Conservation (phyloP, 1,139 yeast species). For the Pichia sp. region DNA sequence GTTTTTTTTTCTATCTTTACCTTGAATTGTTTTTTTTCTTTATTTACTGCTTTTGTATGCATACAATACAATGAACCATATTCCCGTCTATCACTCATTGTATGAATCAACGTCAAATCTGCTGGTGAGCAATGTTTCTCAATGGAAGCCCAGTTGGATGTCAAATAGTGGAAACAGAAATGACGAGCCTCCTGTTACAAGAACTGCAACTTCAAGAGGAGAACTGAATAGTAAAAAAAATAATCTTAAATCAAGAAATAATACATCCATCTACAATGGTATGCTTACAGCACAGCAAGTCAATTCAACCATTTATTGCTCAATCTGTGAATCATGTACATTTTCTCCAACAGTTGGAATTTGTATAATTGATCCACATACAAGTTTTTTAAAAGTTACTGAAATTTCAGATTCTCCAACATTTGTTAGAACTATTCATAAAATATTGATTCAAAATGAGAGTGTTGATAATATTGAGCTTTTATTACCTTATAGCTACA, state of each 20-base stretch:
- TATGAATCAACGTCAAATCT: slow-evolving; percentile 5
- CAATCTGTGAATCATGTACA: slow-evolving; percentile 31
- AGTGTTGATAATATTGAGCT: slow-evolving; percentile 25
- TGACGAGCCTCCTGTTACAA: background rate
- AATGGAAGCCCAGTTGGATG: slow-evolving; percentile 9
- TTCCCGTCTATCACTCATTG: slow-evolving; percentile 5
- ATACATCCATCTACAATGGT: slow-evolving; percentile 3
- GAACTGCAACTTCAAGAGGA: background rate
- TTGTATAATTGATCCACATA: slow-evolving; percentile 32
- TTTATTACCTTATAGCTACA: slow-evolving; percentile 30
- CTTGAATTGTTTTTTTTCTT: slow-evolving; percentile 15
- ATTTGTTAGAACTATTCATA: slow-evolving; percentile 39
- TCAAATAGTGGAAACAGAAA: background rate
- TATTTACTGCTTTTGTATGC: background rate
- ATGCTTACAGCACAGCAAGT: slow-evolving; percentile 3
- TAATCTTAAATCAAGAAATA: background rate
- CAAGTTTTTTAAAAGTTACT: slow-evolving; percentile 33
- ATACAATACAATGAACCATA: background rate
- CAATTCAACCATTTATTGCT: slow-evolving; percentile 8
- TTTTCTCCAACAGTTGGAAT: slow-evolving; percentile 33
- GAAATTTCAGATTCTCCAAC: slow-evolving; percentile 40
- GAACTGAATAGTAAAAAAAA: background rate
- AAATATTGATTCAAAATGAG: slow-evolving; percentile 34
- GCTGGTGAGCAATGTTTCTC: slow-evolving; percentile 1
- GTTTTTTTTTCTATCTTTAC: background rate